A percentile compares a stretch with the other conserved stretches of the same genome.
Evolutionary conservation across 1,284 basidiomycete genomes (phyloP).

Genomic region (Ustilago trichophora): DNA sequence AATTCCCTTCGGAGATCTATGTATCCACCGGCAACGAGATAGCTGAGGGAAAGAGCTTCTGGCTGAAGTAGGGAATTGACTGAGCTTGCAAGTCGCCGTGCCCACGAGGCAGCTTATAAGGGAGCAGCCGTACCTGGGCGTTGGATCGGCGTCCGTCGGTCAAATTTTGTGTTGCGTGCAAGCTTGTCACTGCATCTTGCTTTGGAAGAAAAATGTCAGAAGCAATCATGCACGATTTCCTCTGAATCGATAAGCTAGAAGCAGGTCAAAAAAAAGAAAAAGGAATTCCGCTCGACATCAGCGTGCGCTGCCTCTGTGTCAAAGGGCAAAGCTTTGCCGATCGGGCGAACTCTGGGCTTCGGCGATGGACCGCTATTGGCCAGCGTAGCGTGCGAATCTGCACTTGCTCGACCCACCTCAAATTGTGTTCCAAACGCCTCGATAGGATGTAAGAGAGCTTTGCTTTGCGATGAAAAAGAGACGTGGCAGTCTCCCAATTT

Average conservation of each 20-base stretch:
- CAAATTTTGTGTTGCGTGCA: no score
- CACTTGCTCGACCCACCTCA: no score
- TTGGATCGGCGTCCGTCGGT: slow-evolving; percentile 8
- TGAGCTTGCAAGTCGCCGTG: neutral
- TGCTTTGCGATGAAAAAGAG: no score
- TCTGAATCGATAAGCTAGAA: slow-evolving; percentile 32
- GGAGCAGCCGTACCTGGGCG: no score
- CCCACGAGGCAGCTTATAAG: slow-evolving; percentile 3
- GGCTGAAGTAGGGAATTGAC: no score
- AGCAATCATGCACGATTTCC: slow-evolving; percentile 7
- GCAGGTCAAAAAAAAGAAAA: neutral
- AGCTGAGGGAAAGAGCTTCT: no score
- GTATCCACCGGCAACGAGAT: neutral
- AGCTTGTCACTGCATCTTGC: neutral
- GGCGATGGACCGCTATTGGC: slow-evolving; percentile 1
- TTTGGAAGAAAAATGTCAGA: neutral
- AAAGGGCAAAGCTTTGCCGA: slow-evolving; percentile 9
- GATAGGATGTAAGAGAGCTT: no score
- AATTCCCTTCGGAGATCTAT: neutral
- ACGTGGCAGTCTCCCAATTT: no score
- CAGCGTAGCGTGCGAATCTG: no score
- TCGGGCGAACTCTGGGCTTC: slow-evolving; percentile 18
- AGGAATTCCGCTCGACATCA: no score
- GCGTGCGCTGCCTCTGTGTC: no score
- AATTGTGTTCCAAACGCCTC: no score